phyloP scores from a whole-genome alignment of 257 asterid genomes.

The Nicotiana paniculata region DNA sequence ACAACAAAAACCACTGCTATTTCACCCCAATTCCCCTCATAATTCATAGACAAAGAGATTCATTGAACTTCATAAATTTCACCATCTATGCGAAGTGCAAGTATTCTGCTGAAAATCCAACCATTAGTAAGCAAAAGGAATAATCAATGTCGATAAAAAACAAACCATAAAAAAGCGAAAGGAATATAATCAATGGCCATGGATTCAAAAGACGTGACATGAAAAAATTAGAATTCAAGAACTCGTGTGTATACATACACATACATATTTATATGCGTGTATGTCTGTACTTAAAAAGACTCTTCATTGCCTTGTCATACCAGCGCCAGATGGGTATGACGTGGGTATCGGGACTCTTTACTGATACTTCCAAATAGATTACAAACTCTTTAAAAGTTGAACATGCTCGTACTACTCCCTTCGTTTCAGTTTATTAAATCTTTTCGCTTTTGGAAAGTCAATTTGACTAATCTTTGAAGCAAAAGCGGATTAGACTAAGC shows the following conservation, averaged over 20 bases:
- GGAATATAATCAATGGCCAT: not conserved
- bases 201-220: not conserved
- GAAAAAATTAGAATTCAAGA: not conserved
- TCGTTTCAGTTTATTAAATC: too few relatives aligned
- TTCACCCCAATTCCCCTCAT: not conserved
- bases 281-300: not conserved
- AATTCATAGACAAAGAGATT: not conserved
- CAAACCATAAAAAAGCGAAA: not conserved
- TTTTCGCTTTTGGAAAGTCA: too few relatives aligned
- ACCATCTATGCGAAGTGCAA: not conserved
- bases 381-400: not conserved
- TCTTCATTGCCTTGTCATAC: not conserved
- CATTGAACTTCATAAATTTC: not conserved
- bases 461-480: too few relatives aligned
- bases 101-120: not conserved
- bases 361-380: not conserved
- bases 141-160: not conserved
- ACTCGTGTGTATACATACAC: not conserved
- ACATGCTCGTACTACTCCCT: not conserved
- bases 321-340: not conserved
- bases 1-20: not conserved
- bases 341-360: not conserved
- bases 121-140: not conserved
- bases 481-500: too few relatives aligned
- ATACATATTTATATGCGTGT: not conserved